A percentile compares a stretch with the other conserved stretches of the same genome.
These are phyloP conservation scores for Apophysomyces elegans DNA, from an alignment of 371 early-diverging fungal genomes.

Conservation along the genomic window DNA sequence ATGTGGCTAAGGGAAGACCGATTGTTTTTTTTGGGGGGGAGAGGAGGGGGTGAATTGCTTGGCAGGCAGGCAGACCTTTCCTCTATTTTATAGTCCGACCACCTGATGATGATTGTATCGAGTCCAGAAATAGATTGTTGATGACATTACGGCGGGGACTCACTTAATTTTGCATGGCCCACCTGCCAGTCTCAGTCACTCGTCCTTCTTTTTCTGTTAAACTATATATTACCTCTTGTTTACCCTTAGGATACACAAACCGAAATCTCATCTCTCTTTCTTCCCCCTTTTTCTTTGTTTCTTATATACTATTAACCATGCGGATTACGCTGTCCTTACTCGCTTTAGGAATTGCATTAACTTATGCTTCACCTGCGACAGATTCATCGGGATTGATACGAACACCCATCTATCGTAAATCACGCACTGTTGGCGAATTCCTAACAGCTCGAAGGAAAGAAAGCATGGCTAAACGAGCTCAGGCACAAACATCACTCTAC, in stretches of 20 bases:
- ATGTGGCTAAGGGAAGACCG: neutral
- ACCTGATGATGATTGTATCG: neutral
- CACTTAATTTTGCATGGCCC: too few species aligned
- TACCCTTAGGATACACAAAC: neutral
- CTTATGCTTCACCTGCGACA: neutral
- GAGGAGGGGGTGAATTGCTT: neutral
- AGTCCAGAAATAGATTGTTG: neutral
- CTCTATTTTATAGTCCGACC: neutral
- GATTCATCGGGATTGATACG: conserved; percentile 1
- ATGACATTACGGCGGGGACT: conserved; percentile 1
- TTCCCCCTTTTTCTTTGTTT: conserved; percentile 1
- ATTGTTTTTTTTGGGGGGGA: neutral
- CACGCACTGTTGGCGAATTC: conserved; percentile 2
- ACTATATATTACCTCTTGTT: conserved; percentile 5
- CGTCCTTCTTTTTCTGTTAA: neutral
- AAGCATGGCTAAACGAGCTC: conserved; percentile 18
- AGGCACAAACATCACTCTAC: conserved; percentile 28
- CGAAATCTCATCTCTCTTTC: neutral
- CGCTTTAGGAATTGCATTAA: neutral
- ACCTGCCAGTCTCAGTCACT: neutral
- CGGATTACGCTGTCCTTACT: neutral
- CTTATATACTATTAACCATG: neutral
- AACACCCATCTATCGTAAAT: conserved; percentile 6
- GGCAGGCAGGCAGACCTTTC: neutral
- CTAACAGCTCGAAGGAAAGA: conserved; percentile 12